phyloP scores from a whole-genome alignment of 768 basidiomycete species.

The Lactarius vividus region DNA sequence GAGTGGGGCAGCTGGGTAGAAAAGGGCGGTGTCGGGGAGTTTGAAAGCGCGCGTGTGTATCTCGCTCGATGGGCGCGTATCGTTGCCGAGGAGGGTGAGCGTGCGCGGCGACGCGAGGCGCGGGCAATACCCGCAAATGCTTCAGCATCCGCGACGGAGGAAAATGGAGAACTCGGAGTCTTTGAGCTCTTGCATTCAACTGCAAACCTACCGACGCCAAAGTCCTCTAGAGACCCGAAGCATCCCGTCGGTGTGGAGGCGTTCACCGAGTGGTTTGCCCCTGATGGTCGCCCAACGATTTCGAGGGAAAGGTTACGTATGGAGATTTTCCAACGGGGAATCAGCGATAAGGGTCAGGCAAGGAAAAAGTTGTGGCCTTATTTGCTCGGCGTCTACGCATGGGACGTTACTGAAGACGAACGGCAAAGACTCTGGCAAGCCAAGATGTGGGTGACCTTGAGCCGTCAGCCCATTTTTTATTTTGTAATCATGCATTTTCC shows the following conservation, averaged over 20 bases:
- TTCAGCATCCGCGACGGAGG: slow-evolving; percentile 32
- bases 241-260: slow-evolving; percentile 71
- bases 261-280: slow-evolving; percentile 80
- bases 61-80: slow-evolving; percentile 95
- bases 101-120: slow-evolving; percentile 77
- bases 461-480: neutral
- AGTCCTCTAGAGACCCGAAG: slow-evolving; percentile 74
- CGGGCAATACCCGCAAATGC: slow-evolving; percentile 58
- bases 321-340: slow-evolving; percentile 77
- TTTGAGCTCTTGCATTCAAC: slow-evolving; percentile 84
- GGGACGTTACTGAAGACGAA: slow-evolving; percentile 67
- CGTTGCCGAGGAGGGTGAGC: slow-evolving; percentile 97
- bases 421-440: slow-evolving; percentile 58
- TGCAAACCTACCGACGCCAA: slow-evolving; percentile 77
- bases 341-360: slow-evolving; percentile 50
- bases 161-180: slow-evolving; percentile 59
- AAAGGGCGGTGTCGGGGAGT: slow-evolving; percentile 90
- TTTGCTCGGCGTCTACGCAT: slow-evolving; percentile 77
- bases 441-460: slow-evolving; percentile 49
- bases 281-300: slow-evolving; percentile 64
- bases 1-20: slow-evolving; percentile 95
- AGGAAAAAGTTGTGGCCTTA: slow-evolving; percentile 89
- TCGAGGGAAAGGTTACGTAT: slow-evolving; percentile 65
- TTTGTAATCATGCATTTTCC: slow-evolving; percentile 14
- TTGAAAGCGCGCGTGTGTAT: slow-evolving; percentile 94